Evolutionary conservation across 2,329 filamentous ascomycete species (phyloP).

Genomic region (Nannizziopsis barbatae): DNA sequence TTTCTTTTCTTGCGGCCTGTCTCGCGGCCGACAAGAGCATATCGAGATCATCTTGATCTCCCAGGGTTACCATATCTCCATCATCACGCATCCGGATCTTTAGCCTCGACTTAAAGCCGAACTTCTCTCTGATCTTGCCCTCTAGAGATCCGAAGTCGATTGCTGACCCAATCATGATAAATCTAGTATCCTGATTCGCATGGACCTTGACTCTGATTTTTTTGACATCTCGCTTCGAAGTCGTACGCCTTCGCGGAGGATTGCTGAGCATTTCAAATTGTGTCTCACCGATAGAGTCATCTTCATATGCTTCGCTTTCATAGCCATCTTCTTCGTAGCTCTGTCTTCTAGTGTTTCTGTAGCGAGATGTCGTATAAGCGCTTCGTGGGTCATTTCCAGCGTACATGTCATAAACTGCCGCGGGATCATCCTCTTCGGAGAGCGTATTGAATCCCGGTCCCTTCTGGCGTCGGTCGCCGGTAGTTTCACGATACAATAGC

Average conservation of each 20-base stretch:
- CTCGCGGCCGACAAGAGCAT: slow-evolving; percentile 66
- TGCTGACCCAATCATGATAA: slow-evolving; percentile 69
- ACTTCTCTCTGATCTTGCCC: slow-evolving; percentile 74
- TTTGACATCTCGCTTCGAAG: slow-evolving; percentile 47
- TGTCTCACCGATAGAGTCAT: slow-evolving; percentile 58
- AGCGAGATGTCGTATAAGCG: slow-evolving; percentile 10
- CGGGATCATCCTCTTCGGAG: slow-evolving; percentile 27
- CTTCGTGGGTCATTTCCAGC: slow-evolving; percentile 32
- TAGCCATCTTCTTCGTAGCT: slow-evolving; percentile 70
- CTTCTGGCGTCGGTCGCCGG: slow-evolving; percentile 23
- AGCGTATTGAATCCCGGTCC: slow-evolving; percentile 15
- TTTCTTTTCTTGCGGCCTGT: slow-evolving; percentile 58
- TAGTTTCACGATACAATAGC: slow-evolving; percentile 24
- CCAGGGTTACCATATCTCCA: slow-evolving; percentile 93
- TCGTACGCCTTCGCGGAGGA: slow-evolving; percentile 28
- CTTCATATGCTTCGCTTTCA: slow-evolving; percentile 58
- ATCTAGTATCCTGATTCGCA: slow-evolving; percentile 71
- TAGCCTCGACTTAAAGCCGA: slow-evolving; percentile 52
- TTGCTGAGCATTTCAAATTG: slow-evolving; percentile 64
- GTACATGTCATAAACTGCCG: slow-evolving; percentile 56
- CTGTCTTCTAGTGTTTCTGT: slow-evolving; percentile 35
- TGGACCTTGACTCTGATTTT: slow-evolving; percentile 90
- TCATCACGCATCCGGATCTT: slow-evolving; percentile 86
- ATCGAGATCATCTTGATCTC: slow-evolving; percentile 89
- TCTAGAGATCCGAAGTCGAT: slow-evolving; percentile 68